These are phyloP conservation scores for Pelargonium fulgidum DNA, from an alignment of 441 rosid genomes.

Conservation along the genomic window DNA sequence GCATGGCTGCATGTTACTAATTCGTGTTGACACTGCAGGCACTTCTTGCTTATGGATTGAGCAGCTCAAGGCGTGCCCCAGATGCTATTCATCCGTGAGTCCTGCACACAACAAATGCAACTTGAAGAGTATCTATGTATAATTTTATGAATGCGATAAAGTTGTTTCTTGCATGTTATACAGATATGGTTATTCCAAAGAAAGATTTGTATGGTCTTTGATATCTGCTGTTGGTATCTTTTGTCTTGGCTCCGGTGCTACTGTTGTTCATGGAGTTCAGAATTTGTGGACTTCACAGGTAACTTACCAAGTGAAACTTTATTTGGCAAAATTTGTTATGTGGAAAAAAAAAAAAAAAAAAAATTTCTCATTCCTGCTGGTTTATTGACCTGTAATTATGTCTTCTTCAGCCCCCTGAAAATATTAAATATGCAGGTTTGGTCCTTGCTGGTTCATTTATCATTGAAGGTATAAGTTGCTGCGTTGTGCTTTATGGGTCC, in stretches of 20 bases:
- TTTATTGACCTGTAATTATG: conserved; percentile 22
- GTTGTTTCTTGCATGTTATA: conserved; percentile 22
- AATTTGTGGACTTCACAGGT: conserved; percentile 81
- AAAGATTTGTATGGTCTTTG: conserved; percentile 99
- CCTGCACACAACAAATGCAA: neutral
- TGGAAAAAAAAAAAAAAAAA: neutral
- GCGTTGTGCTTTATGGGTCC: no score
- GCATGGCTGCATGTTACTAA: conserved; percentile 25
- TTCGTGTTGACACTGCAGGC: conserved; percentile 50
- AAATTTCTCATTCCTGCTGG: conserved; percentile 10
- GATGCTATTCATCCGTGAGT: conserved; percentile 98
- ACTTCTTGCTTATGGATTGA: conserved; percentile 94
- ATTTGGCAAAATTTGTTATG: conserved; percentile 1
- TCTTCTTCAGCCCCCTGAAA: conserved; percentile 66
- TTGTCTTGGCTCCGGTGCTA: conserved; percentile 99
- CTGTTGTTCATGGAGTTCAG: conserved; percentile 88
- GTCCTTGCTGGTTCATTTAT: conserved; percentile 91
- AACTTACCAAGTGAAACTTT: conserved; percentile 19
- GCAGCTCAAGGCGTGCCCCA: conserved; percentile 98
- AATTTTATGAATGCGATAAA: conserved; percentile 13
- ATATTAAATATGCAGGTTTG: conserved; percentile 83
- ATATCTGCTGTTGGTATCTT: conserved; percentile 99
- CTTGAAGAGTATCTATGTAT: neutral
- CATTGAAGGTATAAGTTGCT: conserved; percentile 63
- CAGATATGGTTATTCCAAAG: conserved; percentile 98